Evolutionary conservation across 2,329 filamentous ascomycete species (phyloP).

Genomic region (Macrophomina phaseolina): DNA sequence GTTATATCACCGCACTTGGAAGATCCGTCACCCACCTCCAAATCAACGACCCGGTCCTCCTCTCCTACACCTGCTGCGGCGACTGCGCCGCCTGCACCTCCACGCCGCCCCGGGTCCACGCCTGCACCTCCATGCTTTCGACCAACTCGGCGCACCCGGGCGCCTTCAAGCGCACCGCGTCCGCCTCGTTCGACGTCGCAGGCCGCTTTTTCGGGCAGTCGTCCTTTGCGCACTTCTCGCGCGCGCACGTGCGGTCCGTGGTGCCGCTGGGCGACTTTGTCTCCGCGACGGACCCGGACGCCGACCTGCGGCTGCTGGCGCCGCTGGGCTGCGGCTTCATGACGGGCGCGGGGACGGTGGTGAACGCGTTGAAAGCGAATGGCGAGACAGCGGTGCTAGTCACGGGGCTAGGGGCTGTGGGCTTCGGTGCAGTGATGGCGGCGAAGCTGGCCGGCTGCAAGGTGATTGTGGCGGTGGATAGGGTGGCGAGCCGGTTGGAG

Average conservation of each 20-base stretch:
- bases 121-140: not conserved
- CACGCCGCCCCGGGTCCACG: not conserved
- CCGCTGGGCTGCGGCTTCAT: conserved; percentile 56
- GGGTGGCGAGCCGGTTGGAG: conserved; percentile 40
- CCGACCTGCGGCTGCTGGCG: conserved; percentile 49
- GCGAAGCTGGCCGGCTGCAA: conserved; percentile 49
- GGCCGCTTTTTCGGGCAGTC: conserved; percentile 33
- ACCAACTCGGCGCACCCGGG: not conserved
- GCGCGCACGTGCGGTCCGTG: conserved; percentile 29
- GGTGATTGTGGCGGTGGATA: conserved; percentile 47
- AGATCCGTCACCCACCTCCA: conserved; percentile 46
- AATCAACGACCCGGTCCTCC: conserved; percentile 51
- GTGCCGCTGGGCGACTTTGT: conserved; percentile 12
- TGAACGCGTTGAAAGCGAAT: conserved; percentile 41
- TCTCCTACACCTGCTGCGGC: conserved; percentile 31
- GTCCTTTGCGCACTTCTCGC: conserved; percentile 27
- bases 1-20: conserved; percentile 53
- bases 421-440: conserved; percentile 54
- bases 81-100: not conserved
- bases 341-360: conserved; percentile 50
- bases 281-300: conserved; percentile 27
- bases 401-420: conserved; percentile 55
- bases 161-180: not conserved
- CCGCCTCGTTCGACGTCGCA: conserved; percentile 8
- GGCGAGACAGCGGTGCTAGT: conserved; percentile 46